A percentile compares a stretch with the other conserved stretches of the same genome.
phyloP scores from a whole-genome alignment of 2,329 filamentous ascomycete species.

The Stagonosporopsis vannaccii region DNA sequence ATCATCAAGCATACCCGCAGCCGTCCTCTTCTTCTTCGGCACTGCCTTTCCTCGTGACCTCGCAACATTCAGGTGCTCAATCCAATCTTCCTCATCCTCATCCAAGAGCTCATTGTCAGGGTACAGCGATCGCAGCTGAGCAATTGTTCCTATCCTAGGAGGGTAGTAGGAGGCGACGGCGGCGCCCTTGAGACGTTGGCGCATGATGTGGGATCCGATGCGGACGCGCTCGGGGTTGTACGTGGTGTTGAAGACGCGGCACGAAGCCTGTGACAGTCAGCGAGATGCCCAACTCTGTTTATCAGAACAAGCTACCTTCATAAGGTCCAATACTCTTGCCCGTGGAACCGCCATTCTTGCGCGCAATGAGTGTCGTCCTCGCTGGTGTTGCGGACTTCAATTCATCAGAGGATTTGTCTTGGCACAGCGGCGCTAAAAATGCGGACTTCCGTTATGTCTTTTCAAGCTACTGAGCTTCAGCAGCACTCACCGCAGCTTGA shows the following conservation, averaged over 20 bases:
- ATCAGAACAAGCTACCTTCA: slow-evolving; percentile 68
- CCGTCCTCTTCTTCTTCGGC: slow-evolving; percentile 85
- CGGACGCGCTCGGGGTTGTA: slow-evolving; percentile 87
- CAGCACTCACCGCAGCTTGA: background rate
- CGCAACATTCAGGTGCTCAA: slow-evolving; percentile 68
- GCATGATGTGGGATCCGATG: slow-evolving; percentile 89
- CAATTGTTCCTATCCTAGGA: slow-evolving; percentile 72
- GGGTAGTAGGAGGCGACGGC: slow-evolving; percentile 89
- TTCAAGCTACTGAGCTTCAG: background rate
- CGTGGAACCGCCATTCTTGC: slow-evolving; percentile 60
- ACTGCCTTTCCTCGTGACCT: slow-evolving; percentile 77
- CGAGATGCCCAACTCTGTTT: background rate
- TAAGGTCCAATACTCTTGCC: slow-evolving; percentile 68
- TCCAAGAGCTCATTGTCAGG: slow-evolving; percentile 74
- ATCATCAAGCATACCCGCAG: slow-evolving; percentile 50
- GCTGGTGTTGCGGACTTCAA: slow-evolving; percentile 22
- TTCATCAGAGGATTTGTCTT: slow-evolving; percentile 22
- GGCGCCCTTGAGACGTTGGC: slow-evolving; percentile 86
- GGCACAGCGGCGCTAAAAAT: slow-evolving; percentile 22
- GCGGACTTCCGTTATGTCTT: slow-evolving; percentile 14
- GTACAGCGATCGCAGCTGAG: slow-evolving; percentile 76
- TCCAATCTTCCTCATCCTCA: slow-evolving; percentile 78
- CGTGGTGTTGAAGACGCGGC: slow-evolving; percentile 86
- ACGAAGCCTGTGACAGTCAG: slow-evolving; percentile 72
- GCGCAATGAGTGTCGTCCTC: slow-evolving; percentile 14